Conservation (phyloP, 495 filamentous ascomycete genomes). For the Chlorociboria aeruginascens region DNA sequence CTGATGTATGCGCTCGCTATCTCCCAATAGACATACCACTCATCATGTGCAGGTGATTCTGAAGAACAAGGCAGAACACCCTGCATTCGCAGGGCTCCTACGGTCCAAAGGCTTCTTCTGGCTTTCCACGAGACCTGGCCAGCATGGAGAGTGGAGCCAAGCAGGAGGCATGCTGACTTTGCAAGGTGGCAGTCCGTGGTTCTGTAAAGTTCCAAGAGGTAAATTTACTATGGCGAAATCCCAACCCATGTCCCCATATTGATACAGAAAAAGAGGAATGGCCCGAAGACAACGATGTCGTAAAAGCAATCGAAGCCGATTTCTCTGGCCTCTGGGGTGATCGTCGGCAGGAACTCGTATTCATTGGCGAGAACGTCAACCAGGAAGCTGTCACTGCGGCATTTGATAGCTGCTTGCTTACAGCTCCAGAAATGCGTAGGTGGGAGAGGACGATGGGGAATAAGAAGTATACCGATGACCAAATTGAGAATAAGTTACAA, state of each 20-base stretch:
- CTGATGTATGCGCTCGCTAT: too few relatives aligned
- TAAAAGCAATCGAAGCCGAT: not conserved
- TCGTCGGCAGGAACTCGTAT: slow-evolving; percentile 46
- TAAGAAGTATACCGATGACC: slow-evolving; percentile 19
- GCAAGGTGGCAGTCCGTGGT: not conserved
- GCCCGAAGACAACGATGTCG: not conserved
- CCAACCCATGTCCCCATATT: too few relatives aligned
- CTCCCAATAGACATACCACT: too few relatives aligned
- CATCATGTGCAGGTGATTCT: too few relatives aligned
- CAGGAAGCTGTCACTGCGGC: slow-evolving; percentile 25
- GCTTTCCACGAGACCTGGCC: too few relatives aligned
- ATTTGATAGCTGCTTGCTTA: slow-evolving; percentile 38
- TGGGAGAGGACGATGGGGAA: slow-evolving; percentile 40
- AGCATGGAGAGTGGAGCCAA: too few relatives aligned
- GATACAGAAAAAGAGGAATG: too few relatives aligned
- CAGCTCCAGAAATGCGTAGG: slow-evolving; percentile 33
- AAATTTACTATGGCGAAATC: too few relatives aligned
- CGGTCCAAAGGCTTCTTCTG: too few relatives aligned
- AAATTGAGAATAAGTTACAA: slow-evolving; percentile 30
- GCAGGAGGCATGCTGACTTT: too few relatives aligned
- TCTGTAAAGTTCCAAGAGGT: not conserved
- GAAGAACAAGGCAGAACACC: too few relatives aligned
- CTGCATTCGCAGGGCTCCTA: too few relatives aligned
- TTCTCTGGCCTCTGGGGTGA: slow-evolving; percentile 39
- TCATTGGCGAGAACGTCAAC: slow-evolving; percentile 43